Percentiles rank a stretch among this genome's conserved stretches.
These are phyloP conservation scores for Thyridium curvatum DNA, from an alignment of 2,329 filamentous ascomycete species.

Conservation along the genomic window DNA sequence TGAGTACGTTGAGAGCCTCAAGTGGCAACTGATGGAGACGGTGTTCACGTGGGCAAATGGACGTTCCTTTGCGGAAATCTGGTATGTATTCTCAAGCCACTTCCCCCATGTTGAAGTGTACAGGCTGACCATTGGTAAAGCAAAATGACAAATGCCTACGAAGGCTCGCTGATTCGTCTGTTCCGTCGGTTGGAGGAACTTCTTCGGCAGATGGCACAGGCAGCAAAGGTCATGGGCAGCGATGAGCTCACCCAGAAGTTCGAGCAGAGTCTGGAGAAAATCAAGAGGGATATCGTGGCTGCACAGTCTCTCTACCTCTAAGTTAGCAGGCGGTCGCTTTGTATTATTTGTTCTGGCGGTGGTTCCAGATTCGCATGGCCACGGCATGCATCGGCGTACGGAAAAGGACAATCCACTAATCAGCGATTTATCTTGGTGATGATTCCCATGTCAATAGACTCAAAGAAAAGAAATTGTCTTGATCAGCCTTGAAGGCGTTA, in stretches of 20 bases:
- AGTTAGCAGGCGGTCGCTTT: conserved; percentile 6
- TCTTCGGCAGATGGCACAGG: conserved; percentile 89
- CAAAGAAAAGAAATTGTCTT: no score
- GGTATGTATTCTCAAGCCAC: conserved; percentile 53
- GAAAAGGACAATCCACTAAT: no score
- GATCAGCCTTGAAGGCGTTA: no score
- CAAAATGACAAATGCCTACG: conserved; percentile 99
- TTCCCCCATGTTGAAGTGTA: background rate
- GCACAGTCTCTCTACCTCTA: conserved; percentile 90
- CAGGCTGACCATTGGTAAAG: conserved; percentile 25
- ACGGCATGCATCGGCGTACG: no score
- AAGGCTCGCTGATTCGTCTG: conserved; percentile 90
- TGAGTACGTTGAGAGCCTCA: conserved; percentile 83
- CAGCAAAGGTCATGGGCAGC: conserved; percentile 95
- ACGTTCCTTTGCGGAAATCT: conserved; percentile 85
- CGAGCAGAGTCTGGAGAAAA: conserved; percentile 75
- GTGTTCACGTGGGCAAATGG: conserved; percentile 89
- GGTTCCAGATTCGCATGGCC: no score
- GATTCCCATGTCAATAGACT: no score
- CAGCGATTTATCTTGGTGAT: no score
- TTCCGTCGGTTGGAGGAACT: conserved; percentile 95
- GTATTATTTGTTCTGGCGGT: no score
- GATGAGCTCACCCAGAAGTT: conserved; percentile 92
- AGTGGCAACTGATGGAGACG: conserved; percentile 95
- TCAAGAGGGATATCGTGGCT: conserved; percentile 88